Conservation (phyloP, 306 rosid genomes). For the Biancaea sappan region DNA sequence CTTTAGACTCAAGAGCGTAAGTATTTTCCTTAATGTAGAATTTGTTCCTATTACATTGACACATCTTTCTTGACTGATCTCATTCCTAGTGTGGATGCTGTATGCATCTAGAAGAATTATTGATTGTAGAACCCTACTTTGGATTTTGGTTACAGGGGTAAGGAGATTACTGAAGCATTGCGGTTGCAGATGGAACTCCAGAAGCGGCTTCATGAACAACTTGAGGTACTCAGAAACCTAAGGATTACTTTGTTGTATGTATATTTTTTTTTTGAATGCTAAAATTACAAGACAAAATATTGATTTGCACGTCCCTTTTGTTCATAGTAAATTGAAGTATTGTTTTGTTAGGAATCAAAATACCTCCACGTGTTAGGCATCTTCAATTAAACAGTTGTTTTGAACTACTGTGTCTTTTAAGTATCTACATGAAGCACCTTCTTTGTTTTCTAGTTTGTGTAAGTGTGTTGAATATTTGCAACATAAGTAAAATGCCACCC, state of each 20-base stretch:
- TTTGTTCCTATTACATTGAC: background rate
- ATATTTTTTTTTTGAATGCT: background rate
- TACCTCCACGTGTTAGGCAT: background rate
- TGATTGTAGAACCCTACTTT: conserved; percentile 26
- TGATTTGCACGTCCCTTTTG: background rate
- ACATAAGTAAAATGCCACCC: background rate
- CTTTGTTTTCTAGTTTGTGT: no score
- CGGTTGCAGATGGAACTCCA: conserved; percentile 96
- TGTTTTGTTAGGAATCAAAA: background rate
- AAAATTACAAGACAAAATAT: background rate
- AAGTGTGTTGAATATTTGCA: background rate
- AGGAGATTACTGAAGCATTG: conserved; percentile 90
- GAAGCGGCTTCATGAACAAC: conserved; percentile 97
- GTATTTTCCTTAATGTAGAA: conserved; percentile 27
- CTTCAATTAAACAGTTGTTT: background rate
- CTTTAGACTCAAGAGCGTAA: conserved; percentile 58
- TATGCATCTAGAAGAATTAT: background rate
- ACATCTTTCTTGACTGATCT: background rate
- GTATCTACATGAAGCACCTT: background rate
- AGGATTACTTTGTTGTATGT: conserved; percentile 2
- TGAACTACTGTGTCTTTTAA: background rate
- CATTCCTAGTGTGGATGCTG: background rate
- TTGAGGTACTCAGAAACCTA: conserved; percentile 63
- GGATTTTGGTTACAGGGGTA: conserved; percentile 54
- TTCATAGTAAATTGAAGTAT: background rate